These are phyloP conservation scores for Tetradesmus lagerheimii DNA, from an alignment of 139 green algal species.

Conservation along the genomic window DNA sequence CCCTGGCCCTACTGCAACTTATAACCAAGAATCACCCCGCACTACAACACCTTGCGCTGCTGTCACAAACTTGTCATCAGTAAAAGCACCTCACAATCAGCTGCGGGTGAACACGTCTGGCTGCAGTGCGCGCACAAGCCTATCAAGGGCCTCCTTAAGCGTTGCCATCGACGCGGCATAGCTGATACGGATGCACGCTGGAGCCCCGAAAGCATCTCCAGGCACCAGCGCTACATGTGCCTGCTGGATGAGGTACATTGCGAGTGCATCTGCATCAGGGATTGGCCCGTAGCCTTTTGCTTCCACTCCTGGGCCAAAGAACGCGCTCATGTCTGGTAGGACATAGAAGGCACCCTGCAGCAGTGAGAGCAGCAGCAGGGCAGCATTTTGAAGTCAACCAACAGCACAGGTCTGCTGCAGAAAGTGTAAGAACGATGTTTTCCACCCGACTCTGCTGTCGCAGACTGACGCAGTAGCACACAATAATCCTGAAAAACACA, in stretches of 20 bases:
- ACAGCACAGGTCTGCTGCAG: no score
- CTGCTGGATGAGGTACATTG: constrained; percentile 78
- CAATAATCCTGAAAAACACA: background rate
- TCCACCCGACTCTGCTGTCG: no score
- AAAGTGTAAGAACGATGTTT: no score
- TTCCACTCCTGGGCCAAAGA: constrained; percentile 75
- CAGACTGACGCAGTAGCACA: no score
- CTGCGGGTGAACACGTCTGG: constrained; percentile 43
- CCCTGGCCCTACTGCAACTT: no score
- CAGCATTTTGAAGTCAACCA: no score
- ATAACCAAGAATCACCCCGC: no score
- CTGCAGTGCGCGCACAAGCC: constrained; percentile 80
- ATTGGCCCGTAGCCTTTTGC: constrained; percentile 81
- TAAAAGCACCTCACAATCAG: no score
- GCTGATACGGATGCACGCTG: constrained; percentile 91
- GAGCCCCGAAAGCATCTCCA: constrained; percentile 94
- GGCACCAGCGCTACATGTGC: constrained; percentile 91
- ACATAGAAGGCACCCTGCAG: constrained; percentile 95
- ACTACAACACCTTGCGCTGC: no score
- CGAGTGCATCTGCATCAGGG: constrained; percentile 89
- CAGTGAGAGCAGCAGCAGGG: background rate
- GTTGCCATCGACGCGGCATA: constrained; percentile 91
- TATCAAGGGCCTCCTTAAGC: constrained; percentile 82
- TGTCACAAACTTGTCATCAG: no score
- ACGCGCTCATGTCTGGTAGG: constrained; percentile 88